These are phyloP conservation scores for Chaetomium fimeti DNA, from an alignment of 495 filamentous ascomycete species.

Conservation along the genomic window DNA sequence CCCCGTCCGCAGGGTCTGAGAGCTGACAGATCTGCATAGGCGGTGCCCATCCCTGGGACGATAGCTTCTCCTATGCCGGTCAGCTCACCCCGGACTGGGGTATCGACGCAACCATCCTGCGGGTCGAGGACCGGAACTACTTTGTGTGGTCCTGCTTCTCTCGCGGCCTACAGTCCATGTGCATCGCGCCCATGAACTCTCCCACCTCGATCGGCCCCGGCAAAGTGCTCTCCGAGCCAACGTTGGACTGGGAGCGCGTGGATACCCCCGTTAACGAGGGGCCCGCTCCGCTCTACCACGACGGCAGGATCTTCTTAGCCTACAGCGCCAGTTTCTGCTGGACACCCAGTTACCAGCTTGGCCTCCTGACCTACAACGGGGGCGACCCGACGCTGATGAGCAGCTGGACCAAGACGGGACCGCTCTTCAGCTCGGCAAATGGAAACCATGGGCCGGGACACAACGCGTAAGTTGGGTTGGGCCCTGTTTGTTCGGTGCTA, in stretches of 20 bases:
- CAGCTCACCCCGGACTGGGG: conserved; percentile 45
- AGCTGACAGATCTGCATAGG: conserved; percentile 27
- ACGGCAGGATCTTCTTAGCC: conserved; percentile 45
- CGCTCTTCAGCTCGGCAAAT: conserved; percentile 38
- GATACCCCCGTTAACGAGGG: conserved; percentile 55
- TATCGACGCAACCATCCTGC: conserved; percentile 49
- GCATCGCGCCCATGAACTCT: conserved; percentile 42
- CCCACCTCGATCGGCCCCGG: conserved; percentile 31
- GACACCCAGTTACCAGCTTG: conserved; percentile 44
- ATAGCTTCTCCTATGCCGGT: conserved; percentile 37
- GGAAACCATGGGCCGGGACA: conserved; percentile 53
- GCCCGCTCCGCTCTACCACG: conserved; percentile 47
- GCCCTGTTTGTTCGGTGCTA: no score
- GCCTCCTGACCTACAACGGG: conserved; percentile 47
- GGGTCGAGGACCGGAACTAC: conserved; percentile 39
- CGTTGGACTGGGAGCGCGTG: conserved; percentile 46
- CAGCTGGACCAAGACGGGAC: conserved; percentile 46
- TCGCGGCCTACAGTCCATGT: conserved; percentile 45
- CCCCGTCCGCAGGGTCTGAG: no score
- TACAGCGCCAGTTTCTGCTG: conserved; percentile 54
- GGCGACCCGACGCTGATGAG: conserved; percentile 37
- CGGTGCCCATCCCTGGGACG: conserved; percentile 44
- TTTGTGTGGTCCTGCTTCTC: conserved; percentile 51
- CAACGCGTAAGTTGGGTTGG: conserved; percentile 10
- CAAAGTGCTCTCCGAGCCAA: conserved; percentile 46